Evolutionary conservation across 148 eudicot species (phyloP), one percentile per base, ranked within the genome.

Genomic region (Rhododendron simsii): DNA sequence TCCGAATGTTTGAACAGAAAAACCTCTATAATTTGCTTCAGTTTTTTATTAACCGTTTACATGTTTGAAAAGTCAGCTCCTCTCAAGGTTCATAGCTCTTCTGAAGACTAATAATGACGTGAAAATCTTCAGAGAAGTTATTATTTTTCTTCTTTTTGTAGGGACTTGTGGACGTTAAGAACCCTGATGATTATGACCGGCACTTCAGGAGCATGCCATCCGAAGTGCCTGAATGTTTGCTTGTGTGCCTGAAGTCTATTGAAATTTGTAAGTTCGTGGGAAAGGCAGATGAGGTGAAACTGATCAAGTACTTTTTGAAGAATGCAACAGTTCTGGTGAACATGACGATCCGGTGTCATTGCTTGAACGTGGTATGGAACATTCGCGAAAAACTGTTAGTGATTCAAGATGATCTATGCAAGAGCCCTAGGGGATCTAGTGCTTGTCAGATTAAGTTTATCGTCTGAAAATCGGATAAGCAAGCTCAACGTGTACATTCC

Each of bases 181-280:
- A 53, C 65, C 83, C 83, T 30, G 44, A 30, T 51, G 83, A 50
- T 80, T 33, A 80, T 51, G 13, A 50, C 67, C 13, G 12, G 12
- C 39, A 18, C 12, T 80, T 80, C 44, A 80, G 61, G 65, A 80
- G 83, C 83, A 80, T 80, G 83, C 83, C 83, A 51, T 18, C 39
- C 18, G 26, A 44, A 57, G 87, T 85, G 73, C 87, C 87, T 28
- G 65, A 79, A 44, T 78, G 87, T 85, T 30, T 85, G 67, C 78
- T 79, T 30, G 14, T 41, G 11, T 20, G 65, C 83, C 87, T 85
- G 69, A 79, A 85, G 83, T 41, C 61, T 33, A 48, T 85, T 21
- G 45, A 79, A 26, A 61, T 85, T 26, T 30, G 30, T 10, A 16
- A 53, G 16, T 44, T 75, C 63, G 37, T 21, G 28, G 87, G 77